Base-by-base conservation (phyloP, 1,284 basidiomycete genomes). In the Tausonia pullulans region DNA sequence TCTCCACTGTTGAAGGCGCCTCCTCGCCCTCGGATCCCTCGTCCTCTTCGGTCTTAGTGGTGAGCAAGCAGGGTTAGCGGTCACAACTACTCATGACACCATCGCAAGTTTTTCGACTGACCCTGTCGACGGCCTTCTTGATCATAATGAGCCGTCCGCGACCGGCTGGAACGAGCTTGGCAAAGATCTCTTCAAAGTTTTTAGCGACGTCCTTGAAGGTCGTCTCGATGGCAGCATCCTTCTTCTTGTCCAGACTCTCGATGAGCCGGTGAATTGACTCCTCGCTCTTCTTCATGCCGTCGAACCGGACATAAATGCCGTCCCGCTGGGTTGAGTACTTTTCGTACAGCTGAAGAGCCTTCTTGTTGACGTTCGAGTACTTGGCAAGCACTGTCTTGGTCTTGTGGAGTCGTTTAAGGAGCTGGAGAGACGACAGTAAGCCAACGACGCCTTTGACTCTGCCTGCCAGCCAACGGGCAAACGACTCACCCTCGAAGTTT, bases 361-460 rank as follows among this genome's bases (percentile, higher is more conserved):
- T 98, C 80, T 98, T 98, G 81, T 99, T 99, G 69, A 98, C 95
- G 73, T 98, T 94, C 0, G 91, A 87, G 72, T 93, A 98, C 76
- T 94, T 94, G 76, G 95, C 97, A 68, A 99, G 80, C 44, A 84
- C 84, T 71, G 97, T 93, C 72, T 97, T 94, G 69, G 93, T 86
- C 40, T 82, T 82, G 72, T 96, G 93, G 49, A 98, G 81, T 69
- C 87, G 88, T 78, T 90, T 94, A 70, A 95, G 83, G 50, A 98
- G 81, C 90, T 95, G 70, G 27, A 4, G 13, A 41, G 46, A 55
- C 46, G 5, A 27, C 58, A 16, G 61, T 68, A 46, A 65, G 49
- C 51, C 54, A 45, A 49, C 55, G 44, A 61, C 59, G 58, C 16
- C 14, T 39, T n/a, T 39, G 16, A n/a, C 46, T 14, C 27, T n/a